Base-by-base conservation (phyloP, 176 grass and related monocot species). In the Bonia amplexicaulis region DNA sequence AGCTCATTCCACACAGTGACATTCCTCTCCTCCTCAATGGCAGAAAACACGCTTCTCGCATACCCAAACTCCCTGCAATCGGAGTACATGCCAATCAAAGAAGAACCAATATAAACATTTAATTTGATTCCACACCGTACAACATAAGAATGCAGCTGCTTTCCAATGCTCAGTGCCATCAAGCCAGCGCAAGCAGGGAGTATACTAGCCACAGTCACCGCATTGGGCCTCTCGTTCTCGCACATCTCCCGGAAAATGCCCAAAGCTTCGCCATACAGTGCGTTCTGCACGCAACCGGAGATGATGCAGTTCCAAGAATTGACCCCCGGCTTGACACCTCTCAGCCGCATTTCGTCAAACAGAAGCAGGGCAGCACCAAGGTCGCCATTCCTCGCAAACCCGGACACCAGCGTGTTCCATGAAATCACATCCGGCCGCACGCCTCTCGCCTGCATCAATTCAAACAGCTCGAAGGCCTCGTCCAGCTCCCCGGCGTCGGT, bases 251-350 rank as follows among this genome's bases (percentile, higher is more conserved):
- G 69, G 48, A 94, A 94, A 80, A 89, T 8, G 58, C 42, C 80
- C 64, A 94, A 48, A 57, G 89, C 92, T 65, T 89, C 86, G 0
- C 82, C 80, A 64, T 87, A 87, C 45, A 37, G 39, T 2, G 80
- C 89, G 87, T 89, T 94, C 76, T 94, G 92, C 78, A 91, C 84
- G 29, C 89, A 89, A 15, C 89, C 92, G 2, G 89, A 94, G 73
- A 94, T 91, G 44, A 94, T 51, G 78, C 92, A 88, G 14, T 94
- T 94, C 92, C 92, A 94, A 48, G 92, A 89, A 91, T 73, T 94
- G 71, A 80, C 75, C 27, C 86, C 89, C 13, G 83, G 89, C 41
- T 87, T 31, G 71, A 87, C 48, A 6, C 89, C 89, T 46, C 78
- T 74, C 0, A 76, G 66, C 48, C 35, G 55, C 92, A 94, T 91